Base-by-base conservation (phyloP, 371 early-diverging fungal genomes). In the Syncephalastrum racemosum region DNA sequence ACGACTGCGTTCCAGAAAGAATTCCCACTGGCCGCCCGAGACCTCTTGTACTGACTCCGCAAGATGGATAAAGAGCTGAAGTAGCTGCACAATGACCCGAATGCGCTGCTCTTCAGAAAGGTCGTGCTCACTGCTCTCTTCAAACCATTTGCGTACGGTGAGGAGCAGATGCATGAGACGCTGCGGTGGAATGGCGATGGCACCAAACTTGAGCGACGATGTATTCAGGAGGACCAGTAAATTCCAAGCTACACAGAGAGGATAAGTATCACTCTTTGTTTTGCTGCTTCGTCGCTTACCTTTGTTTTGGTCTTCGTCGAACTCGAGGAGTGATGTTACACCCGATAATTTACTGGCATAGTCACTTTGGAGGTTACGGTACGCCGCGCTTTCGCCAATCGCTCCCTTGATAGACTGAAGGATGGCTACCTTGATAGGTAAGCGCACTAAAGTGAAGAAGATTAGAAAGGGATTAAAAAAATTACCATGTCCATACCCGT, bases 21-120 rank as follows among this genome's bases (percentile, higher is more conserved):
- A 71, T 2, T 79, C 70, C 86, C 86, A 84, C 43, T 84, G 82
- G 6, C 73, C 68, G 12, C 80, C 83, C 1, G 75, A 69, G 20
- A 76, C 69, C 25, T 84, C 81, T 63, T 80, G 79, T 0, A 83
- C 62, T 4, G 82, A 70, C 7, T 68, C 58, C 0, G 80, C 70
- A 16, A 84, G 49, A 22, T 74, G 49, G 1, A 61, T 62, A 36
- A 84, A 58, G 0, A 83, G 59, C 40, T 68, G 63, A 20, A 76
- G 68, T 20, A 80, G 44, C 43, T 80, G 63, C 0, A 77, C 68
- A 14, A 67, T 64, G 0, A 79, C 55, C 7, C 69, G 69, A 18
- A 59, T 60, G 15, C 42, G 57, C 31, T 66, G 58, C 25, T 63
- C 40, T 7, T 56, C 50, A 18, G 63, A 54, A 7, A 70, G 22